Base-by-base conservation (phyloP, 805 yeast genomes). In the Saccharomycopsis fermentans region DNA sequence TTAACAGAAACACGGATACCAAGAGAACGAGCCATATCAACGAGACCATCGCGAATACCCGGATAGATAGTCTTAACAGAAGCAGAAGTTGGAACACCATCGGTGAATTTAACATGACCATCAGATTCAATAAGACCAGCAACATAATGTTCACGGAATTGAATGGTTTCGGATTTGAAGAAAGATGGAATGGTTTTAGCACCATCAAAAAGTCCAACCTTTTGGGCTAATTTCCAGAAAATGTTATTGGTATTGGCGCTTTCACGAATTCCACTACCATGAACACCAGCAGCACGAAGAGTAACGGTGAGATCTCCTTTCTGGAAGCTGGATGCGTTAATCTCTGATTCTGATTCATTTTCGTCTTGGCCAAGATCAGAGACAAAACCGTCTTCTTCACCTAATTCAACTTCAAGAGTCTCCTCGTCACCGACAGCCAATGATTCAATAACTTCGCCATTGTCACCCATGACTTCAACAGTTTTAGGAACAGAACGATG, bases 111-210 rank as follows among this genome's bases (percentile, higher is more conserved):
- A 17, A 72, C 73, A 36, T 63, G 58, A 19, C 78, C 78, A 59
- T 70, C 68, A 11, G 76, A 65, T 59, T 75, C 80, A 59, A 76
- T 66, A 34, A 77, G 63, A 61, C 79, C 81, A 29, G 80, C 79
- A 56, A 77, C 55, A 62, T 73, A 74, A 6, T 69, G 65, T 67
- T 77, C 80, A 58, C 81, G 71, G 34, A 75, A 74, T n/a, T 64
- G 68, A 35, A 75, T 59, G 35, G 70, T 65, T 55, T 75, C 80
- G 54, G 64, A 55, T 60, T 71, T 64, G 59, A 76, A 66, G 37
- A 63, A 66, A 4, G 58, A 37, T 32, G 80, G 79, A 57, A 76
- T 68, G 39, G 39, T 32, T 6, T 50, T 63, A 61, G 56, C 39
- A 60, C 62, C 54, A 64, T 40, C 26, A 40, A 40, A 40, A 40